phyloP scores from a whole-genome alignment of 2,329 filamentous ascomycete genomes.

The Onygenales sp. region DNA sequence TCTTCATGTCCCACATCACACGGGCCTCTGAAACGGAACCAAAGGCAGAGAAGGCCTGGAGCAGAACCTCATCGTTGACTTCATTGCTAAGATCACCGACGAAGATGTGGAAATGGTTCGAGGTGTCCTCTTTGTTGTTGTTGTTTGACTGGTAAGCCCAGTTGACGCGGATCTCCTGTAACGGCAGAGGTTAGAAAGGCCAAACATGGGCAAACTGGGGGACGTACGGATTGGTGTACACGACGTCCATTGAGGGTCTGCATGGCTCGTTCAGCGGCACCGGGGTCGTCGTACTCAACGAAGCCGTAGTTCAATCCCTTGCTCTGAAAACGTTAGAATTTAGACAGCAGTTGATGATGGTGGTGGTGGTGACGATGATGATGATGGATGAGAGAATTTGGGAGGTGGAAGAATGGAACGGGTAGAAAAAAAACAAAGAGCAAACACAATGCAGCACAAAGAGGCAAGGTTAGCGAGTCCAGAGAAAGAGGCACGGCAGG shows the following conservation, averaged over 20 bases:
- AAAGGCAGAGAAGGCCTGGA: constrained; percentile 92
- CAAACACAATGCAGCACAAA: background rate
- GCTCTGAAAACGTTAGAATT: constrained; percentile 46
- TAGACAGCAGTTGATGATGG: constrained; percentile 9
- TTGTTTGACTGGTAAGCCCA: constrained; percentile 99
- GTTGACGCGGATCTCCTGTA: constrained; percentile 93
- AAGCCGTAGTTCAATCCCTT: constrained; percentile 99
- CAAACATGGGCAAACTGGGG: background rate
- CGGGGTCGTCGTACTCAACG: constrained; percentile 96
- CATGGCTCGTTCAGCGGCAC: constrained; percentile 94
- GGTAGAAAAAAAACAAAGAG: constrained; percentile 1
- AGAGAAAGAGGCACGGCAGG: background rate
- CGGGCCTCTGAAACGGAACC: constrained; percentile 93
- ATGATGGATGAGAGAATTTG: constrained; percentile 3
- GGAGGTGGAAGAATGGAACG: background rate
- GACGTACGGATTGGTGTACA: constrained; percentile 83
- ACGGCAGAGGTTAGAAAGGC: background rate
- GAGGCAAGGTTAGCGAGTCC: background rate
- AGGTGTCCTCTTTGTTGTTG: constrained; percentile 90
- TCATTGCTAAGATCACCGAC: constrained; percentile 97
- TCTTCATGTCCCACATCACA: constrained; percentile 99
- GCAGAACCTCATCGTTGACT: constrained; percentile 90
- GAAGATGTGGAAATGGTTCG: constrained; percentile 97
- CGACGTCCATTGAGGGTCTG: constrained; percentile 89
- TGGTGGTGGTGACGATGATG: background rate